A percentile compares a stretch with the other conserved stretches of the same genome.
Evolutionary conservation across 805 yeast genomes (phyloP).

Genomic region (Pichia nanzhaoensis): DNA sequence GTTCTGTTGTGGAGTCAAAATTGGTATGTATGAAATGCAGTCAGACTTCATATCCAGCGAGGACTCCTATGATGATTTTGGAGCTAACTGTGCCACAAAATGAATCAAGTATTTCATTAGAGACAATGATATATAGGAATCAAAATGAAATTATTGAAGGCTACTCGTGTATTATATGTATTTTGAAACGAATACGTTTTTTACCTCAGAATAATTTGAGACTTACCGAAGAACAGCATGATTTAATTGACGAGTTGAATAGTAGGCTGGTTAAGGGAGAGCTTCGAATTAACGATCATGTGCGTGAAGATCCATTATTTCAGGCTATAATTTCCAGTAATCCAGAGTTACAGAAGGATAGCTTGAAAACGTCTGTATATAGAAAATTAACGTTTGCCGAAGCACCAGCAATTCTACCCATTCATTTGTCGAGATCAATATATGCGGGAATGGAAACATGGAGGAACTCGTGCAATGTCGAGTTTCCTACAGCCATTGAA

Average conservation of each 20-base stretch:
- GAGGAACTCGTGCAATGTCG: constrained; percentile 69
- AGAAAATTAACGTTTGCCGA: constrained; percentile 55
- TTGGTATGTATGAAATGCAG: constrained; percentile 67
- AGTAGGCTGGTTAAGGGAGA: constrained; percentile 30
- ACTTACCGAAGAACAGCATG: constrained; percentile 27
- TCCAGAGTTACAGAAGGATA: constrained; percentile 16
- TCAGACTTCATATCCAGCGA: constrained; percentile 48
- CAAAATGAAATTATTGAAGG: constrained; percentile 67
- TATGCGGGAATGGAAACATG: constrained; percentile 60
- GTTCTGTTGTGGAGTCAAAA: constrained; percentile 58
- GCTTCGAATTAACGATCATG: constrained; percentile 57
- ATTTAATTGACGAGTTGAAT: constrained; percentile 30
- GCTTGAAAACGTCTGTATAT: constrained; percentile 57
- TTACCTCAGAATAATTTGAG: constrained; percentile 1
- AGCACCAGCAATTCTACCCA: constrained; percentile 64
- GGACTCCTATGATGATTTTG: constrained; percentile 59
- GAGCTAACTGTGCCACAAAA: constrained; percentile 71
- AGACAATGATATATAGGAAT: constrained; percentile 47
- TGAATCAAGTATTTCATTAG: constrained; percentile 29
- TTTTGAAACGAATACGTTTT: constrained; percentile 31
- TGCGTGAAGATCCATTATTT: constrained; percentile 38
- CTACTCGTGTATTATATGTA: constrained; percentile 74
- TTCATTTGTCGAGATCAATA: constrained; percentile 85
- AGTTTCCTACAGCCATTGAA: constrained; percentile 49
- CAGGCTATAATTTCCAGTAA: constrained; percentile 43